Evolutionary conservation across 1,284 basidiomycete genomes (phyloP).

Genomic region (Pholiota adiposa): DNA sequence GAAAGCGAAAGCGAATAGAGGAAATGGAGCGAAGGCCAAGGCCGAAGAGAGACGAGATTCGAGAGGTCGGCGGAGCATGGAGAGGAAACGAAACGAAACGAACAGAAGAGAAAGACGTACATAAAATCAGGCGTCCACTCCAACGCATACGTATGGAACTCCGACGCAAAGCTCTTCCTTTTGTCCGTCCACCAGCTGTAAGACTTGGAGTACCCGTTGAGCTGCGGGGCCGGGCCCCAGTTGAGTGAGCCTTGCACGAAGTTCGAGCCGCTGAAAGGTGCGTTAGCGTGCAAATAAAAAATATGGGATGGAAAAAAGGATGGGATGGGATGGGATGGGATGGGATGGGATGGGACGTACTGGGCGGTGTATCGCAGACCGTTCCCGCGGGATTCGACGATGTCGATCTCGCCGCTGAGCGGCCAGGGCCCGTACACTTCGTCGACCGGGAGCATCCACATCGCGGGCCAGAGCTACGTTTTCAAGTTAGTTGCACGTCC

Average conservation of each 20-base stretch:
- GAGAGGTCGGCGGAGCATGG: too few relatives aligned
- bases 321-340: too few relatives aligned
- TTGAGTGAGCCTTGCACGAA: slow-evolving; percentile 76
- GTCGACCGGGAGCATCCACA: slow-evolving; percentile 81
- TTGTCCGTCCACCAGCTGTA: slow-evolving; percentile 76
- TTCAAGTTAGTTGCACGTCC: too few relatives aligned
- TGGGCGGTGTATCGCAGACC: slow-evolving; percentile 59
- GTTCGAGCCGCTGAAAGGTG: slow-evolving; percentile 64
- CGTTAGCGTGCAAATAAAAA: not conserved
- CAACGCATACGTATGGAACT: slow-evolving; percentile 75
- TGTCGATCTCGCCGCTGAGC: slow-evolving; percentile 73
- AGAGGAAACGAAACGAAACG: too few relatives aligned
- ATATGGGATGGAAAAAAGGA: not conserved
- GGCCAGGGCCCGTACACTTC: slow-evolving; percentile 80
- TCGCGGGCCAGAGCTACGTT: slow-evolving; percentile 77
- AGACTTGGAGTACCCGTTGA: slow-evolving; percentile 59
- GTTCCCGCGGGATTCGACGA: slow-evolving; percentile 77
- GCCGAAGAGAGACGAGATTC: too few relatives aligned
- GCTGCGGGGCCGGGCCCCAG: slow-evolving; percentile 68
- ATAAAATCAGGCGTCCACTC: slow-evolving; percentile 82
- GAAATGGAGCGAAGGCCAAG: too few relatives aligned
- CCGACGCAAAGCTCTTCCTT: slow-evolving; percentile 62
- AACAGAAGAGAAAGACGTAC: too few relatives aligned
- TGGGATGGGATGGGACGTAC: slow-evolving; percentile 27
- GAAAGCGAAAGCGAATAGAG: too few relatives aligned